Conservation (phyloP, 2,329 filamentous ascomycete genomes). For the Talaromyces sp. region DNA sequence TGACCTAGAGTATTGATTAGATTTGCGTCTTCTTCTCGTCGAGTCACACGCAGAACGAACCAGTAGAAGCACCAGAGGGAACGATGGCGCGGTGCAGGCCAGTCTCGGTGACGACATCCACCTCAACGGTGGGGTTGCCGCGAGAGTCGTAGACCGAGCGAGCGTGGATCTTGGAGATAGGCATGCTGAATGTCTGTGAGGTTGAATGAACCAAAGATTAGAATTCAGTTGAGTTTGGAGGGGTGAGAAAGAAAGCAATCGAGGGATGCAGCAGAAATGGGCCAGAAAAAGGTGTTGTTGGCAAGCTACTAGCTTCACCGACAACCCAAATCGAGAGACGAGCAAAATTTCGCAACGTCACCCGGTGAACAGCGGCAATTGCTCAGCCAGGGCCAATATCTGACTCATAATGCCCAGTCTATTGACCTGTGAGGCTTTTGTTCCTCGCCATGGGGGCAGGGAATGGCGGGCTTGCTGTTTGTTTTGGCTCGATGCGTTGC, state of each 20-base stretch:
- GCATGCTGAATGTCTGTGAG: constrained; percentile 54
- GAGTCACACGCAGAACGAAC: constrained; percentile 48
- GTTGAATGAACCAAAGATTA: constrained; percentile 5
- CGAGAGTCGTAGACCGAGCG: constrained; percentile 98
- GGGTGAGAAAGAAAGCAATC: constrained; percentile 6
- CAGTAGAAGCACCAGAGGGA: constrained; percentile 92
- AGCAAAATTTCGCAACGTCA: constrained; percentile 15
- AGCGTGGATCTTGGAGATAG: constrained; percentile 84
- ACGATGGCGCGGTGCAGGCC: constrained; percentile 97
- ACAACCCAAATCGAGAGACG: constrained; percentile 33
- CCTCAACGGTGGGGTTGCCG: constrained; percentile 96
- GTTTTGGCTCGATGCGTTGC: constrained; percentile 10
- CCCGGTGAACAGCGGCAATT: constrained; percentile 10
- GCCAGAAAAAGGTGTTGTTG: constrained; percentile 11
- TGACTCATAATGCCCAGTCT: constrained; percentile 17
- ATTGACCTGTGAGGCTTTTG: background rate
- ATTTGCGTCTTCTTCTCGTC: background rate
- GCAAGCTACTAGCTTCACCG: constrained; percentile 35
- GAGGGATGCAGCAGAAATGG: constrained; percentile 4
- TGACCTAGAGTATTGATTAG: constrained; percentile 55
- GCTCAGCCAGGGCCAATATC: background rate
- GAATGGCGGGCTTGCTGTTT: constrained; percentile 6
- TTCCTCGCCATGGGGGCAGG: background rate
- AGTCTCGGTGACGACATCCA: constrained; percentile 93
- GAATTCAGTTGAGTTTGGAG: background rate